Percentiles rank a stretch among this genome's conserved stretches.
These are phyloP conservation scores for Gonapodya prolifera DNA, from an alignment of 192 early-diverging fungal species.

Conservation along the genomic window DNA sequence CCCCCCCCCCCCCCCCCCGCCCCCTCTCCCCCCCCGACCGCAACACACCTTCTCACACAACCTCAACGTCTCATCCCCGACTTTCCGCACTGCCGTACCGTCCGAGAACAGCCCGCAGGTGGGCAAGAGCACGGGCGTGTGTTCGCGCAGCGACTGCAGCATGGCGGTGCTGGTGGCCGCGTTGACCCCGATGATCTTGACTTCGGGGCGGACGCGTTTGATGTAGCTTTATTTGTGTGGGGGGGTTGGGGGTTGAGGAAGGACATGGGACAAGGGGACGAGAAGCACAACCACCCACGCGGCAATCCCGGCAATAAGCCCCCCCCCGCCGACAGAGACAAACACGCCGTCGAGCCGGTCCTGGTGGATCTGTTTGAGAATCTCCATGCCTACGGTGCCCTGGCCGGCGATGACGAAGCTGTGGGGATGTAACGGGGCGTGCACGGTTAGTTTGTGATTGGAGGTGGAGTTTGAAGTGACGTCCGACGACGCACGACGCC, in stretches of 20 bases:
- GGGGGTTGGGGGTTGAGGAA: neutral
- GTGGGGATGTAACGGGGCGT: conserved; percentile 4
- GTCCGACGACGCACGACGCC: neutral
- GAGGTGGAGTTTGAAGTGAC: too few species aligned
- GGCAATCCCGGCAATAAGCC: conserved; percentile 33
- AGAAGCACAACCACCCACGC: conserved; percentile 9
- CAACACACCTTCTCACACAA: conserved; percentile 11
- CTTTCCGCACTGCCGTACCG: conserved; percentile 26
- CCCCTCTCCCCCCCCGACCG: too few species aligned
- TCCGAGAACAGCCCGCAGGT: conserved; percentile 36
- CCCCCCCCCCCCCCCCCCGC: too few species aligned
- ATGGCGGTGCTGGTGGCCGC: conserved; percentile 22
- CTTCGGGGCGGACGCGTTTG: conserved; percentile 32
- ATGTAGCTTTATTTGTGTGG: conserved; percentile 13
- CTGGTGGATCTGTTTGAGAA: conserved; percentile 27
- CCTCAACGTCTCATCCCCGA: conserved; percentile 24
- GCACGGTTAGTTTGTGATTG: neutral
- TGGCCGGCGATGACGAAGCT: conserved; percentile 37
- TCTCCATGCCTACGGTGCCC: conserved; percentile 37
- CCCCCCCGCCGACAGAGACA: conserved; percentile 35
- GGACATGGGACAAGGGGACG: neutral
- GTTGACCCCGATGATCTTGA: conserved; percentile 36
- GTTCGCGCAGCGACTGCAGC: conserved; percentile 26
- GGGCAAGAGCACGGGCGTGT: conserved; percentile 19
- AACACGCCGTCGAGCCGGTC: conserved; percentile 31